phyloP scores from a whole-genome alignment of 352 stramenopile genomes.

The Pythium rhizo-oryzae region DNA sequence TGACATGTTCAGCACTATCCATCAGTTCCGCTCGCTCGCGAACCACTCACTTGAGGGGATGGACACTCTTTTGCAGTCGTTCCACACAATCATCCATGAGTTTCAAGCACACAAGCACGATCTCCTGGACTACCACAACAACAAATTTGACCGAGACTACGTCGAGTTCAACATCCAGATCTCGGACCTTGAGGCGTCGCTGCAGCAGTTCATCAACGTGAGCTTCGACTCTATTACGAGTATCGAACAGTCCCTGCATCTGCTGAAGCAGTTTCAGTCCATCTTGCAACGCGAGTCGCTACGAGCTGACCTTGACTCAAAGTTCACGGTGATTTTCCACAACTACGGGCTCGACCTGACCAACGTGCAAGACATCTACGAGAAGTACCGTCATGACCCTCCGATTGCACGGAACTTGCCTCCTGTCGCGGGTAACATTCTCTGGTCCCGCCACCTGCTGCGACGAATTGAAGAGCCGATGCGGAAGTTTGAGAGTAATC shows the following conservation, averaged over 20 bases:
- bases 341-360: slow-evolving; percentile 90
- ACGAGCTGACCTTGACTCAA: slow-evolving; percentile 81
- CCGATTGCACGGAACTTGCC: slow-evolving; percentile 80
- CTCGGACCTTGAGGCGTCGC: slow-evolving; percentile 79
- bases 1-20: slow-evolving; percentile 92
- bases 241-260: slow-evolving; percentile 83
- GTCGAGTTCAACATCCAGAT: slow-evolving; percentile 95
- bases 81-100: slow-evolving; percentile 82
- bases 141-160: slow-evolving; percentile 94
- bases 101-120: slow-evolving; percentile 85
- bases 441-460: slow-evolving; percentile 85
- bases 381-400: slow-evolving; percentile 84
- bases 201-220: slow-evolving; percentile 93
- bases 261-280: slow-evolving; percentile 89
- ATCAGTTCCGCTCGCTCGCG: slow-evolving; percentile 90
- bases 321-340: slow-evolving; percentile 92
- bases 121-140: slow-evolving; percentile 88
- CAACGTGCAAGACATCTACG: slow-evolving; percentile 86
- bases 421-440: slow-evolving; percentile 85
- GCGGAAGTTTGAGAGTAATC: slow-evolving; percentile 86
- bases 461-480: slow-evolving; percentile 90
- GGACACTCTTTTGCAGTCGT: slow-evolving; percentile 74
- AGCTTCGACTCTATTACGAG: slow-evolving; percentile 90
- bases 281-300: slow-evolving; percentile 88
- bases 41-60: slow-evolving; percentile 93